Percentiles rank a stretch among this genome's conserved stretches.
These are phyloP conservation scores for Moricandia arvensis DNA, from an alignment of 345 rosid species.

Conservation along the genomic window DNA sequence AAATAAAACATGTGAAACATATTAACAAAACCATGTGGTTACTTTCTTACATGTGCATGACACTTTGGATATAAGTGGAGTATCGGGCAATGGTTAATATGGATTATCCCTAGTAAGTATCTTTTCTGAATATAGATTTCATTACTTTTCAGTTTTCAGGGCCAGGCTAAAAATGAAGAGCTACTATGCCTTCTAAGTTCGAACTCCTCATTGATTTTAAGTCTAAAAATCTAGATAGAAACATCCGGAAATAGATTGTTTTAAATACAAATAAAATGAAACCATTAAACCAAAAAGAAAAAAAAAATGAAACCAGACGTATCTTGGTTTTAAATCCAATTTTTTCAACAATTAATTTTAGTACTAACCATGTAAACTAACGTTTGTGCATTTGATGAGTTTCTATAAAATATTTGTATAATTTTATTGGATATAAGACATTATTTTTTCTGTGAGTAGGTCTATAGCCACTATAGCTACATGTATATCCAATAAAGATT, in stretches of 20 bases:
- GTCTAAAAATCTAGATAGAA: not conserved
- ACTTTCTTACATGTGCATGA: constrained; percentile 18
- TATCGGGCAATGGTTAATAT: not conserved
- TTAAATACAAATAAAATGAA: not conserved
- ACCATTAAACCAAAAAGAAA: not conserved
- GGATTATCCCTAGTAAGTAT: not conserved
- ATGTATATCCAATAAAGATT: constrained; percentile 19
- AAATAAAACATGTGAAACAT: not conserved
- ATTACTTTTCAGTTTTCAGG: not conserved
- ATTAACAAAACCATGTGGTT: constrained; percentile 22
- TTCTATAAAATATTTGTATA: not conserved
- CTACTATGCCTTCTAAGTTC: not conserved
- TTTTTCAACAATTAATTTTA: not conserved
- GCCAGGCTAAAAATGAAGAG: not conserved
- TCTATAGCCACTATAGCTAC: constrained; percentile 25
- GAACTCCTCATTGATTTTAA: not conserved
- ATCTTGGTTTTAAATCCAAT: not conserved
- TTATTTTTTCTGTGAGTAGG: constrained; percentile 23
- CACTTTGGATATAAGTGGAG: constrained; percentile 11
- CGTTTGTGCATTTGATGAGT: not conserved
- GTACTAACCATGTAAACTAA: not conserved
- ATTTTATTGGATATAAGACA: not conserved
- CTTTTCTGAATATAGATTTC: not conserved
- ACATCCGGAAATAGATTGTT: not conserved
- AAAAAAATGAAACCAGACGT: not conserved